These are phyloP conservation scores for Ceratobasidium sp. DNA, from an alignment of 1,284 basidiomycete species.

Conservation along the genomic window DNA sequence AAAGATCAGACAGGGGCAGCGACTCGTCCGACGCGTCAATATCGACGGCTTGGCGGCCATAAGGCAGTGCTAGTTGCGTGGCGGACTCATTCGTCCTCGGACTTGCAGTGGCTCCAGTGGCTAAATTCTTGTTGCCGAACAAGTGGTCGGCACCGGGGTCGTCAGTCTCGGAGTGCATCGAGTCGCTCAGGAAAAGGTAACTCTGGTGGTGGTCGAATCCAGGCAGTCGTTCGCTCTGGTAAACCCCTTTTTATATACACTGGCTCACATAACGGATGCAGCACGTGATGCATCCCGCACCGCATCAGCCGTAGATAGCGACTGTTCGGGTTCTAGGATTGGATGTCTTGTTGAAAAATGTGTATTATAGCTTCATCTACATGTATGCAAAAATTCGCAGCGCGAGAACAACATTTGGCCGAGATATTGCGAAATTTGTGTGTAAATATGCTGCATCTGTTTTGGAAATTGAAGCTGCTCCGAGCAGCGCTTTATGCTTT, in stretches of 20 bases:
- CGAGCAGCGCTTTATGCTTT: too few species aligned
- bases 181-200: background rate
- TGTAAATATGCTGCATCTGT: too few species aligned
- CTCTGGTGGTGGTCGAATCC: constrained; percentile 10
- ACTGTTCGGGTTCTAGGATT: too few species aligned
- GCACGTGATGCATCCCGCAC: too few species aligned
- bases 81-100: background rate
- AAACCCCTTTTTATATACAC: constrained; percentile 33
- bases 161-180: constrained; percentile 5
- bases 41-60: background rate
- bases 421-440: too few species aligned
- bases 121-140: background rate
- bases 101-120: background rate
- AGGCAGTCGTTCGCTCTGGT: background rate
- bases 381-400: too few species aligned
- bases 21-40: constrained; percentile 24
- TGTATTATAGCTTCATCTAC: too few species aligned
- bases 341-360: too few species aligned
- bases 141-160: background rate
- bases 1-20: constrained; percentile 14
- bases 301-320: too few species aligned
- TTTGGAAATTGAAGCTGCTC: too few species aligned
- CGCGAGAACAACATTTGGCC: too few species aligned
- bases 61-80: background rate
- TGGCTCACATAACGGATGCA: too few species aligned